Conservation (phyloP, 495 filamentous ascomycete species). For the Penicillium dipodomyicola region DNA sequence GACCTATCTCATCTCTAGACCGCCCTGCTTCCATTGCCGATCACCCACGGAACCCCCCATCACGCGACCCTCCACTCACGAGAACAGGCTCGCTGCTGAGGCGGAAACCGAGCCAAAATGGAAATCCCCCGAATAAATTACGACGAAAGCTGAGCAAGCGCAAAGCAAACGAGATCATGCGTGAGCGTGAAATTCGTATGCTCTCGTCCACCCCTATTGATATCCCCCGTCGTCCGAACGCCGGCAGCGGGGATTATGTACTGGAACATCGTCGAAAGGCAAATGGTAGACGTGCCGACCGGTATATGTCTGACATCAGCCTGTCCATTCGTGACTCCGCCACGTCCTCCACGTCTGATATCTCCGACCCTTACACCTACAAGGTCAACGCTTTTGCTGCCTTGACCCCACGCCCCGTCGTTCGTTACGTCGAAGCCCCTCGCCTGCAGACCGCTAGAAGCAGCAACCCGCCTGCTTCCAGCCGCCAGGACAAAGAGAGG, state of each 20-base stretch:
- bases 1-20: conserved; percentile 24
- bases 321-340: conserved; percentile 70
- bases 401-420: conserved; percentile 74
- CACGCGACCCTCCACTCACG: conserved; percentile 31
- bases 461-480: conserved; percentile 38
- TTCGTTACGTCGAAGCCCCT: conserved; percentile 67
- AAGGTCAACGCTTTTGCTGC: conserved; percentile 71
- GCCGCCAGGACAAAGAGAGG: conserved; percentile 37
- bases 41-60: conserved; percentile 4
- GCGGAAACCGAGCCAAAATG: conserved; percentile 55
- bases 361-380: conserved; percentile 67
- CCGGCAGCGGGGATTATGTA: conserved; percentile 38
- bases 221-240: conserved; percentile 58
- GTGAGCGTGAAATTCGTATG: conserved; percentile 83
- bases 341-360: conserved; percentile 67
- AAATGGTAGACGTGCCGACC: conserved; percentile 56
- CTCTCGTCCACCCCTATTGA: conserved; percentile 67
- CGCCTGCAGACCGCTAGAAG: conserved; percentile 43
- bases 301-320: conserved; percentile 68
- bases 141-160: conserved; percentile 76
- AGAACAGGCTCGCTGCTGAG: conserved; percentile 65
- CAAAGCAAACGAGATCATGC: conserved; percentile 65
- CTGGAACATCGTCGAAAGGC: conserved; percentile 62
- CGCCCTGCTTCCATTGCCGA: conserved; percentile 18
- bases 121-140: conserved; percentile 48